Percentiles rank a stretch among this genome's conserved stretches.
These are phyloP conservation scores for Cocos nucifera DNA, from an alignment of 176 grass and related monocot genomes.

Conservation along the genomic window DNA sequence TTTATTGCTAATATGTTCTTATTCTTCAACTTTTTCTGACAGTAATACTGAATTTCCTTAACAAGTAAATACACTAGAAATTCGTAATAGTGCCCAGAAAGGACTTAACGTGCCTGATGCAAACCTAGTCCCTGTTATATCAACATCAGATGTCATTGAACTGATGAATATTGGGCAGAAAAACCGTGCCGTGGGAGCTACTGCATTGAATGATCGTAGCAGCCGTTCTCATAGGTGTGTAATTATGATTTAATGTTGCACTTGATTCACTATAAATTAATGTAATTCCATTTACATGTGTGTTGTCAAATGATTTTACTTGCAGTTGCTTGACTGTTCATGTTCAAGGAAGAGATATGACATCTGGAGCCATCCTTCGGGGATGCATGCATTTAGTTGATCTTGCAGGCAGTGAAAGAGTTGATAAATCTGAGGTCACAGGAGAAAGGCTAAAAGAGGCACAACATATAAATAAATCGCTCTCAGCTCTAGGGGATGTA, in stretches of 20 bases:
- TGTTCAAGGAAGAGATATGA: conserved; percentile 92
- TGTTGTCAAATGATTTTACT: conserved; percentile 9
- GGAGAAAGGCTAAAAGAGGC: conserved; percentile 97
- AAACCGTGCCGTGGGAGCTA: conserved; percentile 86
- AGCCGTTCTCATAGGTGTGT: conserved; percentile 94
- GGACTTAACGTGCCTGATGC: conserved; percentile 92
- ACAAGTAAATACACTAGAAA: conserved; percentile 78
- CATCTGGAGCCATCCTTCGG: conserved; percentile 59
- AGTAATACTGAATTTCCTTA: conserved; percentile 37
- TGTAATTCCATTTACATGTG: too few species aligned
- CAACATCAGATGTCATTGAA: conserved; percentile 87
- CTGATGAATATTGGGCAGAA: conserved; percentile 87
- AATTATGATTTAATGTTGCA: too few species aligned
- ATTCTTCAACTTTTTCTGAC: not conserved
- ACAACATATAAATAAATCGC: conserved; percentile 97
- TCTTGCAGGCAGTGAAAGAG: conserved; percentile 92
- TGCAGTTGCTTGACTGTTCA: conserved; percentile 97
- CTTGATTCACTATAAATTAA: too few species aligned
- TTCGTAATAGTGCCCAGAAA: conserved; percentile 90
- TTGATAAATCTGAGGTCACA: conserved; percentile 93
- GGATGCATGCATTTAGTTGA: conserved; percentile 99
- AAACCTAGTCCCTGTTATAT: conserved; percentile 60
- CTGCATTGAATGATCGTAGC: conserved; percentile 89
- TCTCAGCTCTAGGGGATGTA: conserved; percentile 96
- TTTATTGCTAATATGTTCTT: not conserved